A percentile compares a stretch with the other conserved stretches of the same genome.
Conservation (phyloP, 2,329 filamentous ascomycete genomes). For the Ceratocystis papillata region DNA sequence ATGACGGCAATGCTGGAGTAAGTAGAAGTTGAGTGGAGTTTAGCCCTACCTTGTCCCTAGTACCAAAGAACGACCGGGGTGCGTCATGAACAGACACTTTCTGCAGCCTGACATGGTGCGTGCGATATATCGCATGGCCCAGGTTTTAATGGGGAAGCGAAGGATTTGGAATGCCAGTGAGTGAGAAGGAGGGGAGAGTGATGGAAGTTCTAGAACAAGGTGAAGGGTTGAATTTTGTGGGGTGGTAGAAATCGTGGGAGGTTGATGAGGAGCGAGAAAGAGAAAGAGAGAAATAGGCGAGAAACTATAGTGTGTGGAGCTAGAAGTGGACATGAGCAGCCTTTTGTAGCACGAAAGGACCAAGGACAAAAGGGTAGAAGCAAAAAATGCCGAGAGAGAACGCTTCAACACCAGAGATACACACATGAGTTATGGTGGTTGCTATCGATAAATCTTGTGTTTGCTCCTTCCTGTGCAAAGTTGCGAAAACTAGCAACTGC, state of each 20-base stretch:
- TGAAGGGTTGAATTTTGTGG: slow-evolving; percentile 7
- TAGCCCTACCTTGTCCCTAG: neutral
- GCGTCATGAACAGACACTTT: neutral
- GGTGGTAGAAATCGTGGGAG: neutral
- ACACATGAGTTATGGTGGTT: neutral
- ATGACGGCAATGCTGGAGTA: neutral
- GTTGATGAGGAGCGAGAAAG: neutral
- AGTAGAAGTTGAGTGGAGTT: neutral
- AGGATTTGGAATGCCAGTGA: neutral
- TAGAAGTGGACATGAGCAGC: too few relatives aligned
- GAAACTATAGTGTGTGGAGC: neutral
- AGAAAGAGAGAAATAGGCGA: neutral
- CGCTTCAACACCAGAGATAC: neutral
- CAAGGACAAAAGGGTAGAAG: neutral
- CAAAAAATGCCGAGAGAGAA: neutral
- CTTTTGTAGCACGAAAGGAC: neutral
- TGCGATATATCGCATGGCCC: slow-evolving; percentile 4
- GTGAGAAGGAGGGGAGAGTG: neutral
- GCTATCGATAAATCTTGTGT: neutral
- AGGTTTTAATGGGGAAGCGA: slow-evolving; percentile 4
- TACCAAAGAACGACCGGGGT: neutral
- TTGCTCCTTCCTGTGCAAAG: slow-evolving; percentile 8
- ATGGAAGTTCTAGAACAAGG: slow-evolving; percentile 8
- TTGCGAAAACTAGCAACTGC: neutral
- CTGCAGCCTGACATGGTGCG: slow-evolving; percentile 10